Conservation (phyloP, 2,329 filamentous ascomycete species). For the Mariannaea sp. region DNA sequence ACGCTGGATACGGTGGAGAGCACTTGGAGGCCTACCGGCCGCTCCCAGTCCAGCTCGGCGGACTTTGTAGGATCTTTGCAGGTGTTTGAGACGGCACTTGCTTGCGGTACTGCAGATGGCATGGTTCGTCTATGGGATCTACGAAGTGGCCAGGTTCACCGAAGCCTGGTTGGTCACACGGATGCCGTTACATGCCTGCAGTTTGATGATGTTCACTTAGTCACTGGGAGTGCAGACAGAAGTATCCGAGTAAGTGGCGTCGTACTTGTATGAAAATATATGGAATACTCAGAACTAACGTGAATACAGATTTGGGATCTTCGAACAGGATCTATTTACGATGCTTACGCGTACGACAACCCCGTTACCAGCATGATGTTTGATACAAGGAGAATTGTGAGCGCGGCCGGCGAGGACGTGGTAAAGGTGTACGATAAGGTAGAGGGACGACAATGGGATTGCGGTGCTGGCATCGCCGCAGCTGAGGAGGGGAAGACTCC, state of each 20-base stretch:
- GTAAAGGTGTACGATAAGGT: constrained; percentile 99
- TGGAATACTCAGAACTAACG: constrained; percentile 30
- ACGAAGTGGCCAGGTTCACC: constrained; percentile 93
- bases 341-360: constrained; percentile 94
- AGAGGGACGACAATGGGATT: constrained; percentile 95
- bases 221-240: constrained; percentile 89
- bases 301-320: constrained; percentile 92
- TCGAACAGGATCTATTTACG: constrained; percentile 90
- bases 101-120: constrained; percentile 94
- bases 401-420: constrained; percentile 88
- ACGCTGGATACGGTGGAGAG: constrained; percentile 65
- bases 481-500: constrained; percentile 68
- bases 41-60: constrained; percentile 66
- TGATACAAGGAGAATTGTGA: constrained; percentile 84
- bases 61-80: constrained; percentile 95
- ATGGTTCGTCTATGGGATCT: constrained; percentile 98
- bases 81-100: constrained; percentile 93
- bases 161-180: constrained; percentile 93
- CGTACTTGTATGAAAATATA: background rate
- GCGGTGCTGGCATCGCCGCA: constrained; percentile 78
- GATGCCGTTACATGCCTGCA: constrained; percentile 92
- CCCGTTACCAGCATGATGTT: constrained; percentile 98
- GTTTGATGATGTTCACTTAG: constrained; percentile 93
- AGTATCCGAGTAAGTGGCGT: constrained; percentile 81
- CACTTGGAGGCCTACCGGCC: constrained; percentile 74